These are phyloP conservation scores for Adiantum capillusveneris DNA, from an alignment of 75 land plant species.

Conservation along the genomic window DNA sequence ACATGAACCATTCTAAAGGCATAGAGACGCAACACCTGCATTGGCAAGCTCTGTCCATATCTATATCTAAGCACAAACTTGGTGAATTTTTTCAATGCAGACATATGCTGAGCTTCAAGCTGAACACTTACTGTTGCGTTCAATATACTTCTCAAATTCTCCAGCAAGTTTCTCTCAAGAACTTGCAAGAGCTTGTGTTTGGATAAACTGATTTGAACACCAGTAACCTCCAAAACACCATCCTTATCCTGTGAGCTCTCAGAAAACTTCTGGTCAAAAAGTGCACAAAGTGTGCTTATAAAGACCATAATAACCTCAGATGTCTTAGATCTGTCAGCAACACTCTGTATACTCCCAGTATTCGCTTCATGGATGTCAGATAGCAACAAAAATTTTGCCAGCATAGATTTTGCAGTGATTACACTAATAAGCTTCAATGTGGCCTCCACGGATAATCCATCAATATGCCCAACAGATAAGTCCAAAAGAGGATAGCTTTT, in stretches of 20 bases:
- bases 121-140: conserved; percentile 12
- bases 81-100: conserved; percentile 40
- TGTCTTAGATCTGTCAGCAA: background rate
- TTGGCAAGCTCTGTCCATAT: conserved; percentile 49
- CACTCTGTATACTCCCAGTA: background rate
- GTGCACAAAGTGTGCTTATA: background rate
- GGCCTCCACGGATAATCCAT: conserved; percentile 16
- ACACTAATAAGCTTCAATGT: conserved; percentile 25
- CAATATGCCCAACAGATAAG: conserved; percentile 13
- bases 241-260: background rate
- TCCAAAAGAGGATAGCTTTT: conserved; percentile 14
- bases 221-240: background rate
- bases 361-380: conserved; percentile 1
- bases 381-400: conserved; percentile 46
- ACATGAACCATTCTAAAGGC: conserved; percentile 21
- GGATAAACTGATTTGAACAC: background rate
- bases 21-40: conserved; percentile 37
- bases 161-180: conserved; percentile 44
- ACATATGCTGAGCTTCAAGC: conserved; percentile 22
- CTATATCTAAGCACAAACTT: conserved; percentile 45
- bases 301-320: background rate
- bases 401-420: conserved; percentile 35
- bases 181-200: background rate
- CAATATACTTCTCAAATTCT: conserved; percentile 26
- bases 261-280: background rate